phyloP scores from a whole-genome alignment of 1,284 basidiomycete genomes.

The Veloboletus limbatus region DNA sequence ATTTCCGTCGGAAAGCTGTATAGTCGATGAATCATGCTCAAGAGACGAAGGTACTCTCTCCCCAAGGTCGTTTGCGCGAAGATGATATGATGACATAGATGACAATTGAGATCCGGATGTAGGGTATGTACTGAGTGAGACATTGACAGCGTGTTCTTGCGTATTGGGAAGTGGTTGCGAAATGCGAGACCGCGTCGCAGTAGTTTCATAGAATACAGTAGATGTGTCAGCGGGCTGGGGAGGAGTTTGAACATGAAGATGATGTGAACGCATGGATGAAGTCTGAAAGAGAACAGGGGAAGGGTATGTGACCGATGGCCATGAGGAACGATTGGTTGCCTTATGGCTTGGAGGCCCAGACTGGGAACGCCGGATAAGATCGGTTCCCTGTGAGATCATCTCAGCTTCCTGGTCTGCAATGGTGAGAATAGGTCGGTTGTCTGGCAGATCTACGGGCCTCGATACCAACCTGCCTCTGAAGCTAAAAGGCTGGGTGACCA shows the following conservation, averaged over 20 bases:
- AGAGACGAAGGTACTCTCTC: conserved; percentile 16
- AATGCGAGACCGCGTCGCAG: conserved; percentile 33
- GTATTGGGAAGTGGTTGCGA: conserved; percentile 14
- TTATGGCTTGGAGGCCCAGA: conserved; percentile 40
- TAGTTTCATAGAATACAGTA: conserved; percentile 61
- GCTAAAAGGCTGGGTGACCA: conserved; percentile 8
- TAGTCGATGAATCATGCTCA: conserved; percentile 20
- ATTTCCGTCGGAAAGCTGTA: conserved; percentile 17
- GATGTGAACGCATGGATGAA: conserved; percentile 36
- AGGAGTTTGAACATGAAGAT: conserved; percentile 33
- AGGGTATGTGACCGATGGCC: conserved; percentile 35
- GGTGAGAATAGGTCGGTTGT: conserved; percentile 13
- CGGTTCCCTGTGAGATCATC: conserved; percentile 30
- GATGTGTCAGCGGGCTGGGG: conserved; percentile 37
- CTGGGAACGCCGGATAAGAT: conserved; percentile 40
- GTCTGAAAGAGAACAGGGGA: conserved; percentile 40
- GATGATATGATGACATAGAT: conserved; percentile 34
- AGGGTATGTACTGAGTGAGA: conserved; percentile 38
- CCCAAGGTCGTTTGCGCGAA: conserved; percentile 18
- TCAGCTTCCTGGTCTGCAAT: conserved; percentile 24
- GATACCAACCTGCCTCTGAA: conserved; percentile 29
- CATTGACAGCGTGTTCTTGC: conserved; percentile 26
- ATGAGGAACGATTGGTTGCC: conserved; percentile 34
- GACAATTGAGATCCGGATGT: conserved; percentile 41
- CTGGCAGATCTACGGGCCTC: conserved; percentile 8